Conservation (phyloP, 208 protist species). For the Crithidia thermophila region DNA sequence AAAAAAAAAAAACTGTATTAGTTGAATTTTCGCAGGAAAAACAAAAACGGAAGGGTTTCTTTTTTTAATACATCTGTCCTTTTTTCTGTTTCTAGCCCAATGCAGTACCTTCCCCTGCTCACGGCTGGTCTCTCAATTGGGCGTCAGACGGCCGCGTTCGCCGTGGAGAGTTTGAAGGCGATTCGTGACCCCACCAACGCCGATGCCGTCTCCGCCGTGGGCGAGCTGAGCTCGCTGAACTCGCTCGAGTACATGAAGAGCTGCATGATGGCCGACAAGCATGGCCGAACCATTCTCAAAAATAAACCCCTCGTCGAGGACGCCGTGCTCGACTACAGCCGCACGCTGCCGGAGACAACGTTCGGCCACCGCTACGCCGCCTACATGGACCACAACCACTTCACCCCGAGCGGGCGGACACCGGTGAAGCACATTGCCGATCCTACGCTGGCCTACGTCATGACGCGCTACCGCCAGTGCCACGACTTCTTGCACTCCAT, state of each 20-base stretch:
- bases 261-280: slow-evolving; percentile 78
- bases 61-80: neutral
- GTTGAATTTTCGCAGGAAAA: slow-evolving; percentile 4
- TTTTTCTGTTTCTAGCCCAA: neutral
- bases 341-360: slow-evolving; percentile 42
- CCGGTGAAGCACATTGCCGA: slow-evolving; percentile 69
- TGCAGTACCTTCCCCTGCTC: slow-evolving; percentile 39
- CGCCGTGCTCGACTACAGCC: slow-evolving; percentile 57
- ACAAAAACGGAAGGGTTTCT: neutral
- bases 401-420: slow-evolving; percentile 69
- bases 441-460: slow-evolving; percentile 78
- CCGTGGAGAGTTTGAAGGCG: slow-evolving; percentile 52
- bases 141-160: slow-evolving; percentile 50
- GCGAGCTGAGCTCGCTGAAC: slow-evolving; percentile 66
- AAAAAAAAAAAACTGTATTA: slow-evolving; percentile 6
- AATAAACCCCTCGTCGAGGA: slow-evolving; percentile 60
- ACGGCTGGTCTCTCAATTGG: slow-evolving; percentile 30
- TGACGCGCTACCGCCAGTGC: slow-evolving; percentile 87
- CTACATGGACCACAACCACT: slow-evolving; percentile 85
- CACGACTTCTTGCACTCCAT: slow-evolving; percentile 85
- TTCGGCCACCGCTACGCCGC: slow-evolving; percentile 80
- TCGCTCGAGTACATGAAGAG: slow-evolving; percentile 74
- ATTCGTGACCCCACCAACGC: slow-evolving; percentile 72
- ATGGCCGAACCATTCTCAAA: slow-evolving; percentile 65
- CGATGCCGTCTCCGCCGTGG: slow-evolving; percentile 67